phyloP scores from a whole-genome alignment of 768 basidiomycete species.

The Harrya chromipes region DNA sequence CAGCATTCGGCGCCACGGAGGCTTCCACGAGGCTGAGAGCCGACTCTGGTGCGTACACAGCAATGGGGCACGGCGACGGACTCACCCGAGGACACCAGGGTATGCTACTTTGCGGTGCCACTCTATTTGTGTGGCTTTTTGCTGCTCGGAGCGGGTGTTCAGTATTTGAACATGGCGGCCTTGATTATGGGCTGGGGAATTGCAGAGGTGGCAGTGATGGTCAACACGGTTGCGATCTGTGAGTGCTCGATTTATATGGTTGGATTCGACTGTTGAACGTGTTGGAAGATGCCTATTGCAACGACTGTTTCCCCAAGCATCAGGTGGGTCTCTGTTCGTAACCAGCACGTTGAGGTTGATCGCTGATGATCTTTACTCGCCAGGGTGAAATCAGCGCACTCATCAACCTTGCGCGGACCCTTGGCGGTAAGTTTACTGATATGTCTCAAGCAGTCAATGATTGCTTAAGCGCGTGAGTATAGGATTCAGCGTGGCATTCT shows the following conservation, averaged over 20 bases:
- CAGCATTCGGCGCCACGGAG: conserved; percentile 42
- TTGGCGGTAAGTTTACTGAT: conserved; percentile 23
- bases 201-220: conserved; percentile 34
- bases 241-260: conserved; percentile 3
- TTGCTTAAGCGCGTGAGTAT: neutral
- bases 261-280: neutral
- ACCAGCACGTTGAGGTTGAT: neutral
- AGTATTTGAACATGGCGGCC: conserved; percentile 28
- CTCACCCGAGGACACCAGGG: conserved; percentile 17
- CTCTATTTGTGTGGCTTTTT: conserved; percentile 43
- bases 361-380: neutral
- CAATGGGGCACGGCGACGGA: neutral
- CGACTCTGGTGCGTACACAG: conserved; percentile 36
- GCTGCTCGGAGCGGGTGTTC: conserved; percentile 38
- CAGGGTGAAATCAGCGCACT: conserved; percentile 44
- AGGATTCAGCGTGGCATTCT: conserved; percentile 40
- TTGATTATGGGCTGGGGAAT: conserved; percentile 46
- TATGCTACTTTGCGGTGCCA: conserved; percentile 39
- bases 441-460: neutral
- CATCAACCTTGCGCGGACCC: conserved; percentile 39
- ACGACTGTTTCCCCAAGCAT: conserved; percentile 36
- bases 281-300: conserved; percentile 36
- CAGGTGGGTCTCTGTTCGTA: conserved; percentile 24
- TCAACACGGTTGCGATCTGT: conserved; percentile 43
- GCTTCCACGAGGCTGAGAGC: conserved; percentile 53